Conservation (phyloP, 805 yeast species). For the Teunomyces gatunensis region DNA sequence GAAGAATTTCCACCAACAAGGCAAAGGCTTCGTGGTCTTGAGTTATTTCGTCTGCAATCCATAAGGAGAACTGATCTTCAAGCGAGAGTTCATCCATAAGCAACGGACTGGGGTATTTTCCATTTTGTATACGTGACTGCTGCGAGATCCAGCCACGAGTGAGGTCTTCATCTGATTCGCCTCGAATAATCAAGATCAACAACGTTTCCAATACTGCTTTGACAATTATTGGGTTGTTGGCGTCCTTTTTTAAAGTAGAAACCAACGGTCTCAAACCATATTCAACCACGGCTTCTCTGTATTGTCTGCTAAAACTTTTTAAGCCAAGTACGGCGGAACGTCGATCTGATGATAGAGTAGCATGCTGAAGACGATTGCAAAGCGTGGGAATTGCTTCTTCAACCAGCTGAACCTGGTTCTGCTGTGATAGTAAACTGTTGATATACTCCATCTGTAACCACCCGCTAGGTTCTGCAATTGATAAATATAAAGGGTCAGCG, state of each 20-base stretch:
- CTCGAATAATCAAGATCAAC: conserved; percentile 73
- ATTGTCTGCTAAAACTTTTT: conserved; percentile 84
- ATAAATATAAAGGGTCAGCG: not conserved
- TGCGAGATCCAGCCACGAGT: conserved; percentile 72
- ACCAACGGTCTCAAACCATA: conserved; percentile 77
- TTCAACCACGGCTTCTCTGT: conserved; percentile 87
- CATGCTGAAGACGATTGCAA: conserved; percentile 82
- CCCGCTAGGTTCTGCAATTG: not conserved
- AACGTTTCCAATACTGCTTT: conserved; percentile 85
- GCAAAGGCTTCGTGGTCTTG: conserved; percentile 41
- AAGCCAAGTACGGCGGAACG: conserved; percentile 88
- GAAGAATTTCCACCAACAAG: conserved; percentile 41
- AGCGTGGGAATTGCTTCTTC: conserved; percentile 85
- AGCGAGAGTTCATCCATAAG: conserved; percentile 52
- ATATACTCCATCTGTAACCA: conserved; percentile 33
- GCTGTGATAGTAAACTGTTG: conserved; percentile 34
- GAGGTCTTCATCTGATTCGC: conserved; percentile 57
- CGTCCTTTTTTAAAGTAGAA: conserved; percentile 60
- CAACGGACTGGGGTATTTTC: conserved; percentile 75
- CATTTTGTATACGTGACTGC: conserved; percentile 70
- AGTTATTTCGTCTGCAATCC: conserved; percentile 93
- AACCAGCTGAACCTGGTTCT: conserved; percentile 44
- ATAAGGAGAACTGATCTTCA: conserved; percentile 78
- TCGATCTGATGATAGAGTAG: conserved; percentile 78
- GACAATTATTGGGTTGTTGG: conserved; percentile 66